Conservation (phyloP, 305 asterid genomes). For the Solanum chacoense region DNA sequence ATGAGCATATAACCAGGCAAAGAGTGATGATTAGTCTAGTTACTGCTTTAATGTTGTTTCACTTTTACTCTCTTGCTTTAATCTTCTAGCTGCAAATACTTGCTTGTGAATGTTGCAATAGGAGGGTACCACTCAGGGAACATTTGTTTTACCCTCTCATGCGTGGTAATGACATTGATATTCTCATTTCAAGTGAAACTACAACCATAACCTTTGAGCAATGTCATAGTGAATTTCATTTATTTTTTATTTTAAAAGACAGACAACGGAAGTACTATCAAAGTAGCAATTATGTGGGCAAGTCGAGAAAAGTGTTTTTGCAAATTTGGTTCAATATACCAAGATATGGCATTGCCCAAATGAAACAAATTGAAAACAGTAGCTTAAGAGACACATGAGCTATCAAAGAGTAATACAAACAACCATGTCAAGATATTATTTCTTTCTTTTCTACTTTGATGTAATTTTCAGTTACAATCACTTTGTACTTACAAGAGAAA, state of each 20-base stretch:
- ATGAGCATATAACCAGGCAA: background rate
- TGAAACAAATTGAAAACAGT: background rate
- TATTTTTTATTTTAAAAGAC: background rate
- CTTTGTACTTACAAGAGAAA: constrained; percentile 6
- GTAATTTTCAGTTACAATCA: constrained; percentile 1
- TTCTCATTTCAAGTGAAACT: background rate
- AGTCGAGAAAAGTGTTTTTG: background rate
- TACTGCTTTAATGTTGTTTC: background rate
- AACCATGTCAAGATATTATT: constrained; percentile 3
- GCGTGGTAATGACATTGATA: background rate
- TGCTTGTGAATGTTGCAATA: background rate
- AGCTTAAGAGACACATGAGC: background rate
- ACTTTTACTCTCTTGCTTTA: background rate
- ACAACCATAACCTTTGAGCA: background rate
- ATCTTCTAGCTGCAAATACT: background rate
- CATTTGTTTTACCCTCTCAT: background rate
- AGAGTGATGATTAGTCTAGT: background rate
- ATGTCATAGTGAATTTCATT: background rate
- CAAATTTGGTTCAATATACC: background rate
- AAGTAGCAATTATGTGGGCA: background rate
- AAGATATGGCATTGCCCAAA: background rate
- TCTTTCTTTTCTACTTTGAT: background rate
- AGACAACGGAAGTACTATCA: background rate
- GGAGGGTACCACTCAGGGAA: background rate
- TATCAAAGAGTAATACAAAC: background rate